Conservation (phyloP, 2,329 filamentous ascomycete species). For the Penicillium sp. region DNA sequence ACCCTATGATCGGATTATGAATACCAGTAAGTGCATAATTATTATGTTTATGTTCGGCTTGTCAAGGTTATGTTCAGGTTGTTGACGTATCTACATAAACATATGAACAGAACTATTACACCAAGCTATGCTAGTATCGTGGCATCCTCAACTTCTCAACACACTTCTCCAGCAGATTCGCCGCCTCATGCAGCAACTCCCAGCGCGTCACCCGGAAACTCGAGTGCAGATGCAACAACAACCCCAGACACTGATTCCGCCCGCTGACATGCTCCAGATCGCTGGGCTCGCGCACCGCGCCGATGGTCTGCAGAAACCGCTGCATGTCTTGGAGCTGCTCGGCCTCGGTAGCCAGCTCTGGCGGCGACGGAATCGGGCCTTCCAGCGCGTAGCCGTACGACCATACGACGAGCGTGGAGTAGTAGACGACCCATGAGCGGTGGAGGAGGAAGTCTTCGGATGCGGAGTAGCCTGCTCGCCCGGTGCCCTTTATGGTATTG, state of each 20-base stretch:
- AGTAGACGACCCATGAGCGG: constrained; percentile 92
- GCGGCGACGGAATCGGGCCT: constrained; percentile 58
- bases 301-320: constrained; percentile 68
- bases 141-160: constrained; percentile 55
- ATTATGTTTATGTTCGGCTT: background rate
- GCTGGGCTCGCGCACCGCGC: constrained; percentile 68
- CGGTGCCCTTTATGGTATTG: background rate
- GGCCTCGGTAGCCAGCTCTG: constrained; percentile 55
- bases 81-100: background rate
- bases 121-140: background rate
- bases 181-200: constrained; percentile 88
- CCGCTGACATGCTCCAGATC: constrained; percentile 70
- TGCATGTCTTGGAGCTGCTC: constrained; percentile 76
- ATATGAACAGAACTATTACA: background rate
- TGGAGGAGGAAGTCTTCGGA: constrained; percentile 87
- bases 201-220: constrained; percentile 80
- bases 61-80: no score
- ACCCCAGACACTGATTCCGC: constrained; percentile 75
- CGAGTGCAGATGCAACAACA: constrained; percentile 76
- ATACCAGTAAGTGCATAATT: background rate
- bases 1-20: no score
- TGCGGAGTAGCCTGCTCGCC: constrained; percentile 63
- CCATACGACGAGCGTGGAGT: constrained; percentile 89
- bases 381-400: constrained; percentile 89
- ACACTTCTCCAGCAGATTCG: constrained; percentile 74